Conservation (phyloP, 306 rosid genomes). For the Rosa rugosa region DNA sequence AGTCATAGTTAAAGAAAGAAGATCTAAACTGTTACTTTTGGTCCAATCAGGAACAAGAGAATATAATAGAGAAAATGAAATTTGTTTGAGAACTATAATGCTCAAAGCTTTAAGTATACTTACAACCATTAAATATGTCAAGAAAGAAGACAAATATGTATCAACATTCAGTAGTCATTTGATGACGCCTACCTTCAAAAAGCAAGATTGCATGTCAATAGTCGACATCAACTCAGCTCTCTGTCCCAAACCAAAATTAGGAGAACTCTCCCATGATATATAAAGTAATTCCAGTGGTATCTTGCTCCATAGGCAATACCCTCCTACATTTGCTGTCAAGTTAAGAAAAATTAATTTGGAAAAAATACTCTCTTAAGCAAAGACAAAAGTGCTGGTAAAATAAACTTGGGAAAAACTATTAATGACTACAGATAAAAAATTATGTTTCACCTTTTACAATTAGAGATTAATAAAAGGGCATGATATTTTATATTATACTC, state of each 20-base stretch:
- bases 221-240: conserved; percentile 55
- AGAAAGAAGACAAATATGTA: conserved; percentile 10
- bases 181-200: conserved; percentile 54
- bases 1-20: conserved; percentile 3
- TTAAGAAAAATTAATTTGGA: conserved; percentile 26
- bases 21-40: neutral
- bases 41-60: conserved; percentile 22
- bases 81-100: neutral
- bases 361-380: neutral
- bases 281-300: conserved; percentile 62
- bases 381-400: neutral
- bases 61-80: neutral
- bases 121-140: conserved; percentile 22
- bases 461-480: neutral
- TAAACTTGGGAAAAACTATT: neutral
- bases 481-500: neutral
- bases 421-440: neutral
- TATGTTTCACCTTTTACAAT: neutral
- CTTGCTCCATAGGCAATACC: conserved; percentile 62
- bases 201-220: conserved; percentile 61
- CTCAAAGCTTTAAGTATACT: conserved; percentile 13
- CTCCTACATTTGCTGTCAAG: conserved; percentile 54
- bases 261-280: conserved; percentile 52
- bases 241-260: conserved; percentile 57
- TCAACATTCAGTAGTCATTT: conserved; percentile 8